phyloP scores from a whole-genome alignment of 2,329 filamentous ascomycete species.

The Penicillium hesseltinei region DNA sequence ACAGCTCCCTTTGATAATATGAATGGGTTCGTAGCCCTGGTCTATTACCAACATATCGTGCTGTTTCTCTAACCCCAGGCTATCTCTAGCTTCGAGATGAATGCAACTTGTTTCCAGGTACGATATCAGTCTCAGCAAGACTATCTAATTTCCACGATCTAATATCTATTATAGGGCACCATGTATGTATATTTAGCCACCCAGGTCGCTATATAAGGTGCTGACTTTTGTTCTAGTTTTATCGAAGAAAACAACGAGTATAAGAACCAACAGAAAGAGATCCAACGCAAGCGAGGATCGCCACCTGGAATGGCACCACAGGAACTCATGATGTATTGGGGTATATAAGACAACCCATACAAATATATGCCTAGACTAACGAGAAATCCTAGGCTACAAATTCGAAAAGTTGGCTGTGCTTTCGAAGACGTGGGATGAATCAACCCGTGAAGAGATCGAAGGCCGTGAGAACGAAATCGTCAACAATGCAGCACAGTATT shows the following conservation, averaged over 20 bases:
- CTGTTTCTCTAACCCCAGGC: conserved; percentile 4
- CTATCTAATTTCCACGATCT: conserved; percentile 12
- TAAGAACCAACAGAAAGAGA: conserved; percentile 62
- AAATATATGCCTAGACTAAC: background rate
- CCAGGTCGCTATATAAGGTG: background rate
- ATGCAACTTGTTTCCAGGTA: conserved; percentile 86
- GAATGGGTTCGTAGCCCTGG: conserved; percentile 61
- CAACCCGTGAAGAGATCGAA: conserved; percentile 74
- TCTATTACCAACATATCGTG: background rate
- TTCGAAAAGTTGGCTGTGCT: conserved; percentile 85
- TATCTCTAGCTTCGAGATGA: conserved; percentile 81
- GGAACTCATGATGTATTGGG: conserved; percentile 91
- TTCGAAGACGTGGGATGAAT: conserved; percentile 70
- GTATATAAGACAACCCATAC: conserved; percentile 44
- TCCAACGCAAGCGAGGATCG: conserved; percentile 53
- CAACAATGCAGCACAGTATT: conserved; percentile 92
- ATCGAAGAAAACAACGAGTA: conserved; percentile 85
- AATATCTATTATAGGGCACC: conserved; percentile 46
- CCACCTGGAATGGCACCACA: conserved; percentile 60
- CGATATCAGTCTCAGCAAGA: conserved; percentile 15
- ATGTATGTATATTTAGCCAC: conserved; percentile 44
- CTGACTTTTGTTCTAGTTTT: conserved; percentile 59
- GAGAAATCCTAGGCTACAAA: conserved; percentile 71
- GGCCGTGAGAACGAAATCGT: conserved; percentile 67
- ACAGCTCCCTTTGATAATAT: conserved; percentile 75